These are phyloP conservation scores for Stachybotrys elegans DNA, from an alignment of 2,329 filamentous ascomycete species.

Conservation along the genomic window DNA sequence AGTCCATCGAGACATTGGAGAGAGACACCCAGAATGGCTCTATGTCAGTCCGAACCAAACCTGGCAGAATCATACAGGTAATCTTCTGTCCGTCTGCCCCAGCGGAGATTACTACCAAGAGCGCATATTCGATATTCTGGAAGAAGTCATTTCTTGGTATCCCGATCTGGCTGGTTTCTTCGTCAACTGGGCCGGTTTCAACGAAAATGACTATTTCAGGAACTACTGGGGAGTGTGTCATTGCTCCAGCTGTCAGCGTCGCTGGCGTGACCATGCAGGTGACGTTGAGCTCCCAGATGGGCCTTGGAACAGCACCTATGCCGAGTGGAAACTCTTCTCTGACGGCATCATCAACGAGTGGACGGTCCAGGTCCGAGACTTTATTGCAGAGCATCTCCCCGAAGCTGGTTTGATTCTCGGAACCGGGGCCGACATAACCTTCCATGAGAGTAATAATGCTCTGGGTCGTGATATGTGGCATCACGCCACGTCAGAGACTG, in stretches of 20 bases:
- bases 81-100: constrained; percentile 12
- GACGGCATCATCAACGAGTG: constrained; percentile 9
- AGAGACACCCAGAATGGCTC: constrained; percentile 11
- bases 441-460: constrained; percentile 13
- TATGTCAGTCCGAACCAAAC: constrained; percentile 10
- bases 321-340: constrained; percentile 10
- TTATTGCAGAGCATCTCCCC: constrained; percentile 8
- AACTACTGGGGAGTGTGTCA: constrained; percentile 12
- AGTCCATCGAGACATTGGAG: constrained; percentile 6
- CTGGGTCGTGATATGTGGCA: constrained; percentile 11
- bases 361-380: constrained; percentile 9
- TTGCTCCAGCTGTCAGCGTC: constrained; percentile 7
- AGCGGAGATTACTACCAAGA: constrained; percentile 11
- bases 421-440: constrained; percentile 7
- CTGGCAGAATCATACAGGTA: constrained; percentile 10
- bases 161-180: constrained; percentile 13
- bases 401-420: constrained; percentile 11
- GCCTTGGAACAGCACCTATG: constrained; percentile 6
- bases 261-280: constrained; percentile 9
- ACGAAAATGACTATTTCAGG: constrained; percentile 12
- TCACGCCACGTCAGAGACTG: constrained; percentile 9
- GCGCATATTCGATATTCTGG: constrained; percentile 11
- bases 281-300: constrained; percentile 6
- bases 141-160: constrained; percentile 11
- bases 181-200: constrained; percentile 13